Conservation (phyloP, 768 basidiomycete genomes). For the Tylopilus subfusipes region DNA sequence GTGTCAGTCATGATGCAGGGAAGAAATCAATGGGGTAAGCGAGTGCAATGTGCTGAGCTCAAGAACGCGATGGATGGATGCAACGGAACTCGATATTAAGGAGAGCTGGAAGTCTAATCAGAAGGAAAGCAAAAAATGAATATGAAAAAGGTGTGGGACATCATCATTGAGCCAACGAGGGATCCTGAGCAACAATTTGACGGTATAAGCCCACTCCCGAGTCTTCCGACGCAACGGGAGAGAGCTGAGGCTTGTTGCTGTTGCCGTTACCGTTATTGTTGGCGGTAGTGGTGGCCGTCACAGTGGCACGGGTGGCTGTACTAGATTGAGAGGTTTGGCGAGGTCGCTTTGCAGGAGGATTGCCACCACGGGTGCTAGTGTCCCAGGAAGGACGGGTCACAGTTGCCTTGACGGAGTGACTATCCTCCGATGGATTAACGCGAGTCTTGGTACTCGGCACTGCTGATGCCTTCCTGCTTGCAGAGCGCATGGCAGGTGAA, state of each 20-base stretch:
- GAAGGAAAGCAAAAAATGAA: constrained; percentile 5
- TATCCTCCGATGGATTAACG: constrained; percentile 59
- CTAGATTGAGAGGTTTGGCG: constrained; percentile 75
- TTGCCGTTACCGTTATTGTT: constrained; percentile 15
- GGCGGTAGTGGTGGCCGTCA: constrained; percentile 28
- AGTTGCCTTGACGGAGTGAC: constrained; percentile 64
- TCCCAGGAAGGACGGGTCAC: constrained; percentile 77
- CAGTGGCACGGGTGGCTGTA: constrained; percentile 44
- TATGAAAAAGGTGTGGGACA: constrained; percentile 1
- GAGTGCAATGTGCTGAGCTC: constrained; percentile 26
- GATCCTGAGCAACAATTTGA: constrained; percentile 74
- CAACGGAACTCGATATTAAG: constrained; percentile 22
- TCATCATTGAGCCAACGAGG: constrained; percentile 50
- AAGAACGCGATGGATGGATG: constrained; percentile 23
- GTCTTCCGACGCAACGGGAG: constrained; percentile 69
- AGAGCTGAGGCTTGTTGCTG: constrained; percentile 41
- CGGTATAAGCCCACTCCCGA: constrained; percentile 84
- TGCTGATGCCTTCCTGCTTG: constrained; percentile 58
- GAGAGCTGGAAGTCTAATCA: constrained; percentile 17
- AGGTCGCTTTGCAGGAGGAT: constrained; percentile 49
- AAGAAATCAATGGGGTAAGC: constrained; percentile 23
- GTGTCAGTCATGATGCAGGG: constrained; percentile 31
- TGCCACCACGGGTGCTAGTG: constrained; percentile 48
- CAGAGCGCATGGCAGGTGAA: constrained; percentile 46
- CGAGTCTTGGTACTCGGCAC: constrained; percentile 39